Evolutionary conservation across 2,329 filamentous ascomycete genomes (phyloP), one percentile per base, ranked within the genome.

Genomic region (Ambrosiella xylebori): DNA sequence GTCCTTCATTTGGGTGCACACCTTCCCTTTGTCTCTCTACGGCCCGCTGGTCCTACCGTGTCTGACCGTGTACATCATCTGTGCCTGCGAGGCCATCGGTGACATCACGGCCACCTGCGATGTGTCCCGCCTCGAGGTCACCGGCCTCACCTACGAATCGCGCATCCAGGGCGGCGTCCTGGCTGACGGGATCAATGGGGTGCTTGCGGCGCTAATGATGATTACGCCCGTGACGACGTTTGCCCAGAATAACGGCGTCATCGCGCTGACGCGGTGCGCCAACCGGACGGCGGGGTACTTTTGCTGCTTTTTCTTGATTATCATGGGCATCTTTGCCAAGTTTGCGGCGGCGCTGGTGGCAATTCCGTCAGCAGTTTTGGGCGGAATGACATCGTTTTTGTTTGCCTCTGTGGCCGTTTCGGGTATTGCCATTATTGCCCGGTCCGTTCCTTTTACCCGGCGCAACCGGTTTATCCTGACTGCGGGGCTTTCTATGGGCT

Each of bases 201-300:
- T 88, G 62, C 72, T 91, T 13, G 85, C 86, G 13, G 85, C 82
- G 0, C 76, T 93, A 38, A 85, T 82, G 72, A 91, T 86, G 53
- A 86, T 88, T 63, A 86, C 85, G 0, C 86, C 86, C 37, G 86
- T 90, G 79, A 83, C 81, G 1, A 85, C 82, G 0, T 90, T 90
- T 64, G 86, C 86, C 0, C 86, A 90, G 68, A 91, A 91, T 72
- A 90, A 91, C 67, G 86, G 86, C 40, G 85, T 91, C 56, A 90
- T 93, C 61, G 84, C 86, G 0, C 74, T 93, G 50, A 93, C 87
- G 0, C 78, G 86, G 13, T 91, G 86, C 67, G 87, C 87, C 0
- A 91, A 88, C 68, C 80, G 87, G 57, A 85, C 82, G 52, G 88
- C 86, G 4, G 88, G 88, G 3, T 89, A 88, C 67, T 85, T 82